These are phyloP conservation scores for Tilletia indica DNA, from an alignment of 1,284 basidiomycete species.

Conservation along the genomic window DNA sequence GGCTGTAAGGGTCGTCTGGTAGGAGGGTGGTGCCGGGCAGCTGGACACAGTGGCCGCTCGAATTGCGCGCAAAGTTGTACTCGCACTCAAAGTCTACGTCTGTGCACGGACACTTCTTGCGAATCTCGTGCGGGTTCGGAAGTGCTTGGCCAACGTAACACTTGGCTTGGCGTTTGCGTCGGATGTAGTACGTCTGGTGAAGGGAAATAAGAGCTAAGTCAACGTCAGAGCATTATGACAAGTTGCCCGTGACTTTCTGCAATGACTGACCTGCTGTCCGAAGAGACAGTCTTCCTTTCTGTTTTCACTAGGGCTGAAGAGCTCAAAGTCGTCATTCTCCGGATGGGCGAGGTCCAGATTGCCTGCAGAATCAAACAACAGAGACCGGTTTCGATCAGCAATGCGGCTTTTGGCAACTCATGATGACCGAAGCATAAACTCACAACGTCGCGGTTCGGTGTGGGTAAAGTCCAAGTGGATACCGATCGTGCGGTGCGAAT, in stretches of 20 bases:
- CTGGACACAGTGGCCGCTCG: slow-evolving; percentile 39
- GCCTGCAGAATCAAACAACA: neutral
- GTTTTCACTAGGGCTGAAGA: slow-evolving; percentile 52
- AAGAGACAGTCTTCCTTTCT: slow-evolving; percentile 51
- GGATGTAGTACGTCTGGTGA: slow-evolving; percentile 43
- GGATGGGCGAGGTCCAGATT: slow-evolving; percentile 36
- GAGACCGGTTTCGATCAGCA: too few relatives aligned
- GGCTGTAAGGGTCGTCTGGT: slow-evolving; percentile 31
- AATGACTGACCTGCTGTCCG: slow-evolving; percentile 33
- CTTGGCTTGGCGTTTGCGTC: slow-evolving; percentile 46
- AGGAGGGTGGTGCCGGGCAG: slow-evolving; percentile 38
- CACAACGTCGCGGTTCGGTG: slow-evolving; percentile 58
- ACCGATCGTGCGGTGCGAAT: slow-evolving; percentile 64
- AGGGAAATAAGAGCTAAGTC: too few relatives aligned
- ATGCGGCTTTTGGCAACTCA: slow-evolving; percentile 36
- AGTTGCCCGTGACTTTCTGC: too few relatives aligned
- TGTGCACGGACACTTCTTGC: slow-evolving; percentile 44
- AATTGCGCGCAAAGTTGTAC: slow-evolving; percentile 51
- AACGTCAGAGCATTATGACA: too few relatives aligned
- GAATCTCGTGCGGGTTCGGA: slow-evolving; percentile 38
- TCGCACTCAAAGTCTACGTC: slow-evolving; percentile 55
- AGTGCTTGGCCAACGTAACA: slow-evolving; percentile 51
- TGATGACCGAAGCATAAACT: neutral
- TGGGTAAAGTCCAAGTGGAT: slow-evolving; percentile 87
- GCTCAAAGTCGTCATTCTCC: slow-evolving; percentile 50